These are phyloP conservation scores for Pythium scleroteichum DNA, from an alignment of 352 stramenopile species.

Conservation along the genomic window DNA sequence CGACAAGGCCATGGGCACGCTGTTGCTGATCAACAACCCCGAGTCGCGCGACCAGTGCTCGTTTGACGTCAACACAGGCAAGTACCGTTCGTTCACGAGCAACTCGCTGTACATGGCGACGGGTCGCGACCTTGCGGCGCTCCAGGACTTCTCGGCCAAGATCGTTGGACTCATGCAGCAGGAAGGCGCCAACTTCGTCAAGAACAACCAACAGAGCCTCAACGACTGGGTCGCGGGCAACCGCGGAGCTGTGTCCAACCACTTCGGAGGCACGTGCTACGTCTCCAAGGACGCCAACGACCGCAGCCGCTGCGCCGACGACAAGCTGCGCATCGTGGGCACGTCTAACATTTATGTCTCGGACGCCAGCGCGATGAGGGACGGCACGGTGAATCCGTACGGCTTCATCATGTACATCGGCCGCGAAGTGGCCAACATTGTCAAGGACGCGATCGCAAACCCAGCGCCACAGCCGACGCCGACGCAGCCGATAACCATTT, in stretches of 20 bases:
- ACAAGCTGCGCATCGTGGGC: constrained; percentile 58
- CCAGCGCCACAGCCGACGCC: background rate
- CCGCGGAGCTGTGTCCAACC: constrained; percentile 36
- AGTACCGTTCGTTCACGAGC: constrained; percentile 42
- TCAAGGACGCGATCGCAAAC: constrained; percentile 30
- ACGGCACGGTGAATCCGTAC: constrained; percentile 73
- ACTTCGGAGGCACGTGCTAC: constrained; percentile 78
- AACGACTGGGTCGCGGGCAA: constrained; percentile 44
- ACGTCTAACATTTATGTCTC: constrained; percentile 68
- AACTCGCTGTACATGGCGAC: constrained; percentile 42
- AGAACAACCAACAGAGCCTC: constrained; percentile 30
- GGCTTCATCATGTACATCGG: constrained; percentile 78
- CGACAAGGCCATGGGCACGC: constrained; percentile 39
- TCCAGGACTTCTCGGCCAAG: constrained; percentile 51
- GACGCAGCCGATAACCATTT: background rate
- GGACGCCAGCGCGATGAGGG: constrained; percentile 58
- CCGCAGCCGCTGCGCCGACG: constrained; percentile 54
- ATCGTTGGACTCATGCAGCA: constrained; percentile 43
- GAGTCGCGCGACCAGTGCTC: constrained; percentile 41
- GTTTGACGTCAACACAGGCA: constrained; percentile 38
- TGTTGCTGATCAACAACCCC: constrained; percentile 68
- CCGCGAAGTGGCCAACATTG: constrained; percentile 43
- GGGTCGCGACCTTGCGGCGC: constrained; percentile 50
- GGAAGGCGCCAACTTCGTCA: constrained; percentile 30
- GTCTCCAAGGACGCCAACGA: constrained; percentile 46